A percentile compares a stretch with the other conserved stretches of the same genome.
These are phyloP conservation scores for Eimeria maxima DNA, from an alignment of 169 alveolate genomes.

Conservation along the genomic window DNA sequence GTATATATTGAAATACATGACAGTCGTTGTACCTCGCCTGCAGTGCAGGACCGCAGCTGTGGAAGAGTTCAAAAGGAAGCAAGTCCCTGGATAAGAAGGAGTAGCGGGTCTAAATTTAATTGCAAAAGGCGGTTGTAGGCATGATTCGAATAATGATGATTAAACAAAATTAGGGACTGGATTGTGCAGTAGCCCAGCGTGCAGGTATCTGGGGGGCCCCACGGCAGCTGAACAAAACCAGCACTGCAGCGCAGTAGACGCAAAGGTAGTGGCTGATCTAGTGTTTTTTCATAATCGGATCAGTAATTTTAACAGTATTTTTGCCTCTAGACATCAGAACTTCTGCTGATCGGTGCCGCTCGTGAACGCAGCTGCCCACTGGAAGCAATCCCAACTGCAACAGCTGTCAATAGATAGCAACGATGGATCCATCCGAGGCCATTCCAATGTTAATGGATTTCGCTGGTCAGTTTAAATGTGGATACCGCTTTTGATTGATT, in stretches of 20 bases:
- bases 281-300: neutral
- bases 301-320: neutral
- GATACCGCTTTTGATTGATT: neutral
- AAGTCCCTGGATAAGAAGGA: neutral
- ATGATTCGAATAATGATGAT: neutral
- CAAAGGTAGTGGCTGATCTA: neutral
- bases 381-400: neutral
- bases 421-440: constrained; percentile 61
- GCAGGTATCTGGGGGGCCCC: neutral
- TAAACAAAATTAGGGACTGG: neutral
- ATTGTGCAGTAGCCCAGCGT: neutral
- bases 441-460: constrained; percentile 40
- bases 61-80: neutral
- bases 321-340: neutral
- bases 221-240: neutral
- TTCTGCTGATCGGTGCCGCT: neutral
- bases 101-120: neutral
- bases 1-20: neutral
- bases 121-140: neutral
- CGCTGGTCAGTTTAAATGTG: neutral
- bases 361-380: neutral
- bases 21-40: neutral
- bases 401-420: neutral
- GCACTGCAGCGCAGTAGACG: neutral
- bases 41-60: neutral